phyloP scores from a whole-genome alignment of 352 stramenopile genomes.

The Globisporangium heterothallicum region DNA sequence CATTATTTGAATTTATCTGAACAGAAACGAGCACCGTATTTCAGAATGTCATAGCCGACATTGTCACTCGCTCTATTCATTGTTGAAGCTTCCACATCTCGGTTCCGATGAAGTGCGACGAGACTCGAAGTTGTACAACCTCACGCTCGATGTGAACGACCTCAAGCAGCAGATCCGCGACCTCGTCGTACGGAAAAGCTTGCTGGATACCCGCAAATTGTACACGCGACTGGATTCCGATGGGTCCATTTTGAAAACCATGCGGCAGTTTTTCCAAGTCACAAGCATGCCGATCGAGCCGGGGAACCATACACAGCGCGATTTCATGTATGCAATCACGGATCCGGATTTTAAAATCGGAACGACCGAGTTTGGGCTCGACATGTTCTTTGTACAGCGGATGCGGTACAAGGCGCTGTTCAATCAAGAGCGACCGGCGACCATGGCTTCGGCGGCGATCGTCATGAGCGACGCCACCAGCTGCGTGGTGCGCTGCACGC shows the following conservation, averaged over 20 bases:
- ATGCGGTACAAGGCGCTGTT: conserved; percentile 38
- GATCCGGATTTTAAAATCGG: conserved; percentile 22
- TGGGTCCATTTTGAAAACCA: background rate
- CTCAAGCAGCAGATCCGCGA: conserved; percentile 13
- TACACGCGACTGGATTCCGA: background rate
- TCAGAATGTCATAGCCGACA: too few relatives aligned
- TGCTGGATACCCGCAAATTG: conserved; percentile 2
- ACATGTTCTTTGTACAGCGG: conserved; percentile 39
- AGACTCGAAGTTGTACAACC: conserved; percentile 11
- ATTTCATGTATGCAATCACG: conserved; percentile 18
- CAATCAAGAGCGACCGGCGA: conserved; percentile 15
- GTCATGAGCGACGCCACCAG: conserved; percentile 11
- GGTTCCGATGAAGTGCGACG: too few relatives aligned
- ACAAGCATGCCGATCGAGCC: conserved; percentile 19
- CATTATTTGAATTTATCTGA: too few relatives aligned
- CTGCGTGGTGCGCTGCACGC: conserved; percentile 5
- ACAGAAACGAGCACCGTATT: too few relatives aligned
- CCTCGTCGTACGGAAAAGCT: background rate
- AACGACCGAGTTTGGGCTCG: conserved; percentile 10
- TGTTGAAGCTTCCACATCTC: too few relatives aligned
- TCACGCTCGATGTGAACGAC: conserved; percentile 12
- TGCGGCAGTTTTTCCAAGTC: conserved; percentile 32
- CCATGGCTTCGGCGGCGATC: conserved; percentile 15
- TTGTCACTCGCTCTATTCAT: too few relatives aligned
- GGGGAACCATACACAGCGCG: conserved; percentile 8